Evolutionary conservation across 2,329 filamentous ascomycete genomes (phyloP), one percentile per base, ranked within the genome.

Genomic region (Zasmidium angulare): DNA sequence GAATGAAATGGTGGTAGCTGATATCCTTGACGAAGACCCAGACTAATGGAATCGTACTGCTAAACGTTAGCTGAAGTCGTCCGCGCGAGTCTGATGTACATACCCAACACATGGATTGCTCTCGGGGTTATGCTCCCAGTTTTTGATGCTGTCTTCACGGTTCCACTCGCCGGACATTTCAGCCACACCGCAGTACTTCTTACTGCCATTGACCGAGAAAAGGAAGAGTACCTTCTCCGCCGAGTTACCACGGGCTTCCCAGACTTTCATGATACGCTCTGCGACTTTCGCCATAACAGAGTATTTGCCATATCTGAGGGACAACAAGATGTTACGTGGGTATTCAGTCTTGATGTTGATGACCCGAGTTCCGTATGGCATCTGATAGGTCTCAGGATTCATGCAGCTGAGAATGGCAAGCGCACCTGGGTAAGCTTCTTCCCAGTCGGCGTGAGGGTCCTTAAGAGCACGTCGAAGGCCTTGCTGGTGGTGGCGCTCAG

Each of bases 21-120:
- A 71, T 66, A 49, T 73, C 67, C 56, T 73, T 73, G 54, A 71
- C 60, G 51, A 62, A 72, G 22, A 66, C 50, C 66, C 69, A 71
- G 1, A 61, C 68, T 23, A 72, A 19, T 3, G 68, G 62, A 46
- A 71, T 64, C 3, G 65, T 47, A 2, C 71, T 73, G 60, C 14
- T 19, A n/a, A 3, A 29, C 19, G 50, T 66, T 48, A 67, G 62
- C 50, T 31, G 46, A 40, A 23, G 36, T 20, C 9, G 14, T 48
- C 29, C 11, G 9, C 9, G 7, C 46, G 48, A 24, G 40, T 24
- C 7, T 36, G n/a, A 26, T 55, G 66, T 2, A 58, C 55, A 50
- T 56, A 63, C 55, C 58, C 62, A 24, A 57, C 57, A 23, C 60
- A 63, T 19, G 48, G 48, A 20, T 49, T 40, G 43, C 24, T 52